phyloP scores from a whole-genome alignment of 1,284 basidiomycete species.

The Leccinum pachyderme region DNA sequence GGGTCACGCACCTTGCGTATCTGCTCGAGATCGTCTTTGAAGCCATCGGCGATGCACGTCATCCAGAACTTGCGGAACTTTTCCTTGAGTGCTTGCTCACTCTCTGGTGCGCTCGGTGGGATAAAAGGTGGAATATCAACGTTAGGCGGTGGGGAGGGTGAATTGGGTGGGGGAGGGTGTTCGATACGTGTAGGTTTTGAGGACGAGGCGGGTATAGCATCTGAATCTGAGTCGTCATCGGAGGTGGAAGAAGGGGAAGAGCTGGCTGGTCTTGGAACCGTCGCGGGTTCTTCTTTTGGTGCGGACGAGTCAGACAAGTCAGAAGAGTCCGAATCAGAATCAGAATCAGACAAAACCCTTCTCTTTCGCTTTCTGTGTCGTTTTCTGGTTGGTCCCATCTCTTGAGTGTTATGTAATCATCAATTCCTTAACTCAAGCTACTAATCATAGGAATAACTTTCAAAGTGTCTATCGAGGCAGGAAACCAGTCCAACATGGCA shows the following conservation, averaged over 20 bases:
- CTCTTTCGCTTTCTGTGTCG: constrained; percentile 54
- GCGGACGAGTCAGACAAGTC: constrained; percentile 20
- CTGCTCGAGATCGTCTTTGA: constrained; percentile 72
- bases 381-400: constrained; percentile 35
- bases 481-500: not conserved
- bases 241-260: constrained; percentile 7
- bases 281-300: not conserved
- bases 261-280: constrained; percentile 1
- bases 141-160: constrained; percentile 48
- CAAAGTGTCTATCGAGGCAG: not conserved
- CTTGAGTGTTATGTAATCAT: not conserved
- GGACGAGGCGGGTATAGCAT: constrained; percentile 10
- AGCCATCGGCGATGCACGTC: constrained; percentile 72
- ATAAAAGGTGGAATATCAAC: constrained; percentile 53
- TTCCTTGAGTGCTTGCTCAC: constrained; percentile 56
- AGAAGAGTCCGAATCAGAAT: constrained; percentile 39
- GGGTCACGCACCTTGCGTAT: constrained; percentile 58
- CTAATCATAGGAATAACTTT: too few species aligned
- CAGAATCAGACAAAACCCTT: constrained; percentile 42
- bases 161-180: constrained; percentile 23
- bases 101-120: constrained; percentile 35
- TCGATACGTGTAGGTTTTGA: constrained; percentile 7
- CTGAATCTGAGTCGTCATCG: constrained; percentile 14
- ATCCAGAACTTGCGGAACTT: constrained; percentile 80
- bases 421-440: too few species aligned